Conservation (phyloP, 1,284 basidiomycete species). For the Entoloma clypeatum region DNA sequence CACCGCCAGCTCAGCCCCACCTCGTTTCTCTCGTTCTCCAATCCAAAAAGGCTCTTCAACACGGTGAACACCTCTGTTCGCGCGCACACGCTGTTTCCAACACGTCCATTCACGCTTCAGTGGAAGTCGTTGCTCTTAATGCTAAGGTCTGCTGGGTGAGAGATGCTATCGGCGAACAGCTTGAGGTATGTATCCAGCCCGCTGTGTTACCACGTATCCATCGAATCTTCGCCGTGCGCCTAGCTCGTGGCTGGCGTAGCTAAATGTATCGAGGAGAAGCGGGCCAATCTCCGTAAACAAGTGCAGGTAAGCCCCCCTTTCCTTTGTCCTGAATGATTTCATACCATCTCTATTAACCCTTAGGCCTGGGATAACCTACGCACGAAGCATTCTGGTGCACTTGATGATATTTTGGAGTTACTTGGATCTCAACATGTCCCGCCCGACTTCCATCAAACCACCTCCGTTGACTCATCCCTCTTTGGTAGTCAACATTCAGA, state of each 20-base stretch:
- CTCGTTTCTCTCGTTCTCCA: constrained; percentile 72
- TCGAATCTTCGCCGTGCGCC: background rate
- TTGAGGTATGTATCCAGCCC: constrained; percentile 47
- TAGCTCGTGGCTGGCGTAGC: constrained; percentile 70
- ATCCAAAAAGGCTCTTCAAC: constrained; percentile 75
- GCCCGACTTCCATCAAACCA: constrained; percentile 64
- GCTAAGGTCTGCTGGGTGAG: constrained; percentile 74
- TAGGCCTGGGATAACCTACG: constrained; percentile 71
- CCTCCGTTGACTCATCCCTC: constrained; percentile 59
- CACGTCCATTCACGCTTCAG: constrained; percentile 55
- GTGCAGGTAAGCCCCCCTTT: constrained; percentile 47
- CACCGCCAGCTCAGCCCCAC: constrained; percentile 33
- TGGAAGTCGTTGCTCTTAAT: constrained; percentile 71
- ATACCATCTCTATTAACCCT: constrained; percentile 2
- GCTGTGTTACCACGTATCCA: constrained; percentile 5
- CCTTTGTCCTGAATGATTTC: constrained; percentile 1
- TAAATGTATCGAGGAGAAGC: constrained; percentile 68
- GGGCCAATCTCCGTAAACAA: constrained; percentile 51
- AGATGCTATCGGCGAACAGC: constrained; percentile 67
- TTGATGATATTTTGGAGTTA: constrained; percentile 67
- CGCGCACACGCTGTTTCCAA: constrained; percentile 57
- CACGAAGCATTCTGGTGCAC: constrained; percentile 50
- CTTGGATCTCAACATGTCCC: constrained; percentile 69
- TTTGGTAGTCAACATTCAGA: constrained; percentile 71
- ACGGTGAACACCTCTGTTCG: constrained; percentile 69